phyloP scores from a whole-genome alignment of 345 rosid genomes.

The Eucalyptus sp. region DNA sequence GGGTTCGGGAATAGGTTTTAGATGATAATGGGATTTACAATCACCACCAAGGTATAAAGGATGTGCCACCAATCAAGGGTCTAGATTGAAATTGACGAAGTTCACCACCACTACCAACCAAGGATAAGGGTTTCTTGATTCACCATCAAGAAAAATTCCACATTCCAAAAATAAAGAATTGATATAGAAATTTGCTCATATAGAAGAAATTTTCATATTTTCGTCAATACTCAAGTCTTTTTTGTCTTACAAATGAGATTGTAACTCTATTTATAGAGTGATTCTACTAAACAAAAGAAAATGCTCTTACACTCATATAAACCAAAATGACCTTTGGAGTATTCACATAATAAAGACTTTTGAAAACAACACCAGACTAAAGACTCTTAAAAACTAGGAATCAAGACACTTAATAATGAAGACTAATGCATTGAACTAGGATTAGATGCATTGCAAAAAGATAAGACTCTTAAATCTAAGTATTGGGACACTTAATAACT shows the following conservation, averaged over 20 bases:
- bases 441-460: neutral
- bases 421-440: neutral
- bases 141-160: neutral
- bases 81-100: no score
- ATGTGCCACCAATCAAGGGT: neutral
- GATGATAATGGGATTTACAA: neutral
- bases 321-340: neutral
- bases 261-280: neutral
- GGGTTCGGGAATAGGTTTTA: neutral
- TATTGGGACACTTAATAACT: neutral
- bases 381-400: neutral
- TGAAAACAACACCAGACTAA: neutral
- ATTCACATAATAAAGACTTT: neutral
- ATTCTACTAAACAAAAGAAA: neutral
- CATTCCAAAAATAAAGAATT: neutral
- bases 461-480: neutral
- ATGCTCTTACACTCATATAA: neutral
- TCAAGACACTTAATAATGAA: neutral
- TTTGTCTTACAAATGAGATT: neutral
- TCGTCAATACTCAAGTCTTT: neutral
- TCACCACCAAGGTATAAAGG: neutral
- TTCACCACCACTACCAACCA: neutral
- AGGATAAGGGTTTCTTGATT: neutral
- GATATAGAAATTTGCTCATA: neutral
- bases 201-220: neutral